These are phyloP conservation scores for Parastagonospora nodorum DNA, from an alignment of 2,329 filamentous ascomycete genomes.

Conservation along the genomic window DNA sequence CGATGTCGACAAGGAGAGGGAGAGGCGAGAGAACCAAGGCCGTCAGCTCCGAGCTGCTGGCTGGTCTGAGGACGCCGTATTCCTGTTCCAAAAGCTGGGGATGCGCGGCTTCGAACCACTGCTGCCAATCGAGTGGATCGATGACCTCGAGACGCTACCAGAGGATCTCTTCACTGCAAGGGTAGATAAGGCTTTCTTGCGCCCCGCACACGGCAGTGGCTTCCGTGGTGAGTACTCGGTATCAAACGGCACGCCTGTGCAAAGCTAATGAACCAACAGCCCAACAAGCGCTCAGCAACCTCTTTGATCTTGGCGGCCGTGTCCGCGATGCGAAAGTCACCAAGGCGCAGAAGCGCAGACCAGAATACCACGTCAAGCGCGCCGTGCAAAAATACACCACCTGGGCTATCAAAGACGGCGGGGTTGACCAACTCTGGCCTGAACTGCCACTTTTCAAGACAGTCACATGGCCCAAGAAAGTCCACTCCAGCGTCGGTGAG, in stretches of 20 bases:
- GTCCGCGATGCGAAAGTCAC: conserved; percentile 57
- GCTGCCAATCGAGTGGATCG: conserved; percentile 56
- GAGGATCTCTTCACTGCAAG: conserved; percentile 56
- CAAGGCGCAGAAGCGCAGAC: conserved; percentile 40
- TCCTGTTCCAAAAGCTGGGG: conserved; percentile 58
- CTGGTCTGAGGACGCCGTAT: conserved; percentile 59
- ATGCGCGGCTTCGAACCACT: conserved; percentile 63
- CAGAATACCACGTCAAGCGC: conserved; percentile 47
- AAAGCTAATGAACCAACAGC: conserved; percentile 42
- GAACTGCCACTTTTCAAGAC: conserved; percentile 54
- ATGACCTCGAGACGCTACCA: conserved; percentile 61
- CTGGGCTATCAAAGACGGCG: conserved; percentile 60
- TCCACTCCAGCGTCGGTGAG: conserved; percentile 48
- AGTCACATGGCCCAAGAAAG: conserved; percentile 47
- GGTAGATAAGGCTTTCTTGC: conserved; percentile 53
- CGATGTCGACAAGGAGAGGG: conserved; percentile 30
- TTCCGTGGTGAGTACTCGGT: conserved; percentile 49
- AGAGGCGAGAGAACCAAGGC: conserved; percentile 31
- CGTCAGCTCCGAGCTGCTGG: conserved; percentile 48
- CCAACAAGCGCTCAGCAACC: conserved; percentile 55
- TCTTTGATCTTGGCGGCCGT: conserved; percentile 57
- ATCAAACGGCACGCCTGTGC: neutral
- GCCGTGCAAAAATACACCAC: conserved; percentile 55
- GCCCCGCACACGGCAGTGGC: conserved; percentile 48
- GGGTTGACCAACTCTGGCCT: conserved; percentile 43